phyloP scores from a whole-genome alignment of 768 basidiomycete genomes.

The Megacollybia marginata region DNA sequence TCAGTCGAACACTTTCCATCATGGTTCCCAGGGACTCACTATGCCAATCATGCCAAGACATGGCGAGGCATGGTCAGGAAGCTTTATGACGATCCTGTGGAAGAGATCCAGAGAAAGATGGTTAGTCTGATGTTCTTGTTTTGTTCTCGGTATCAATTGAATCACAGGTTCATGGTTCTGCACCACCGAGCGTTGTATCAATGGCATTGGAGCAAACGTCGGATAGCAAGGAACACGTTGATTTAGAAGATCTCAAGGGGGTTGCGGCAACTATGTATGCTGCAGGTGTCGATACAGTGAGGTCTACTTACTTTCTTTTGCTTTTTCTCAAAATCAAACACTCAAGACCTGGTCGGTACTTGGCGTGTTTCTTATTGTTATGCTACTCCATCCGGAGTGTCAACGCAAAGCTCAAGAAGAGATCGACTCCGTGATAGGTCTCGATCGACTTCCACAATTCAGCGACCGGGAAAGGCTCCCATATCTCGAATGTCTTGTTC shows the following conservation, averaged over 20 bases:
- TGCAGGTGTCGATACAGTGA: slow-evolving; percentile 33
- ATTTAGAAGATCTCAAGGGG: slow-evolving; percentile 13
- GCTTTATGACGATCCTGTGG: slow-evolving; percentile 24
- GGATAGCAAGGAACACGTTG: slow-evolving; percentile 1
- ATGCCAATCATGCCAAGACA: slow-evolving; percentile 11
- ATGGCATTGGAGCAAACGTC: slow-evolving; percentile 8
- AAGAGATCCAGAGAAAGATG: slow-evolving; percentile 22
- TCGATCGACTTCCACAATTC: slow-evolving; percentile 17
- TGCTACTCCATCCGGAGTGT: slow-evolving; percentile 18
- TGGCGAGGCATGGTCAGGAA: slow-evolving; percentile 9
- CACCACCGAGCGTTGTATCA: slow-evolving; percentile 16
- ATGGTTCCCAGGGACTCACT: slow-evolving; percentile 26
- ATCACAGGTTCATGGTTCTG: slow-evolving; percentile 13
- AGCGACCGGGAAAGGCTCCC: slow-evolving; percentile 14
- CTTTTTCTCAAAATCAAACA: neutral
- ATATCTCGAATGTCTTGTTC: slow-evolving; percentile 13
- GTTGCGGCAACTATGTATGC: slow-evolving; percentile 13
- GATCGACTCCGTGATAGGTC: slow-evolving; percentile 18
- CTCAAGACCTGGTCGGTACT: slow-evolving; percentile 17
- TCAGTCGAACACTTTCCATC: slow-evolving; percentile 22
- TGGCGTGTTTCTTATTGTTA: slow-evolving; percentile 18
- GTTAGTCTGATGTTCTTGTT: slow-evolving; percentile 16
- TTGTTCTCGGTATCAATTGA: slow-evolving; percentile 6
- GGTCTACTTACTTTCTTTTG: slow-evolving; percentile 1
- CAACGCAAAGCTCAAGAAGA: slow-evolving; percentile 21